Conservation (phyloP, 345 rosid species). For the Sisymbrium irio region DNA sequence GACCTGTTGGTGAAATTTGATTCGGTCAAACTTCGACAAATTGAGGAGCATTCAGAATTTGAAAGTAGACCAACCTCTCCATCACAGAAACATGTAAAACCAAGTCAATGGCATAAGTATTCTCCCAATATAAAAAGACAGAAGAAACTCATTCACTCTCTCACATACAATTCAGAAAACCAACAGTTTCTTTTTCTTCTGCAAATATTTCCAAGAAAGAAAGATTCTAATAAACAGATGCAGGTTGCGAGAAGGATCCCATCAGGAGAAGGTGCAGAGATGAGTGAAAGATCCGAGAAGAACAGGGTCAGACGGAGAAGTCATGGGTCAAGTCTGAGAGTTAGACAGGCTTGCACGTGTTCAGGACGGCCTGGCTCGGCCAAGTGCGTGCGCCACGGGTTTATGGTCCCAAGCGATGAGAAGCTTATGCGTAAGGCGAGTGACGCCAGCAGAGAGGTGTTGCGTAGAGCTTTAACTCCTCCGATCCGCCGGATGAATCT, state of each 20-base stretch:
- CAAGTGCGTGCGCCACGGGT: constrained; percentile 31
- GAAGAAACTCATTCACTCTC: constrained; percentile 32
- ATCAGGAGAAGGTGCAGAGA: constrained; percentile 34
- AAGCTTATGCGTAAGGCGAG: constrained; percentile 26
- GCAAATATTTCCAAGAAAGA: not conserved
- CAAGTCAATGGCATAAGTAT: constrained; percentile 13
- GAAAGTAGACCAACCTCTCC: constrained; percentile 34
- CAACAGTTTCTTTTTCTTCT: not conserved
- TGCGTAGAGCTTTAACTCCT: constrained; percentile 53
- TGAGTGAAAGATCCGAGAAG: constrained; percentile 13
- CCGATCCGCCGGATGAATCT: constrained; percentile 43
- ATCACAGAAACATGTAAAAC: constrained; percentile 2
- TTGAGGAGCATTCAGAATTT: constrained; percentile 16
- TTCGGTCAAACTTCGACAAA: constrained; percentile 26
- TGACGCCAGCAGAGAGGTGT: constrained; percentile 37
- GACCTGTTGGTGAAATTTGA: constrained; percentile 21
- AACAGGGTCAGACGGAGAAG: constrained; percentile 18
- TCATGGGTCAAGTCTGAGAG: constrained; percentile 25
- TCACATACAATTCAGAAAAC: not conserved
- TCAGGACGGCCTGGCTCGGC: constrained; percentile 31
- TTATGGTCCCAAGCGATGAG: constrained; percentile 38
- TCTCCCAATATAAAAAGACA: constrained; percentile 15
- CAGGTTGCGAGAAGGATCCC: constrained; percentile 31
- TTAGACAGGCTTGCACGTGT: constrained; percentile 29
- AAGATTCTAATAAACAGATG: constrained; percentile 5